Base-by-base conservation (phyloP, 805 yeast species). In the Ascoidea rubescens region DNA sequence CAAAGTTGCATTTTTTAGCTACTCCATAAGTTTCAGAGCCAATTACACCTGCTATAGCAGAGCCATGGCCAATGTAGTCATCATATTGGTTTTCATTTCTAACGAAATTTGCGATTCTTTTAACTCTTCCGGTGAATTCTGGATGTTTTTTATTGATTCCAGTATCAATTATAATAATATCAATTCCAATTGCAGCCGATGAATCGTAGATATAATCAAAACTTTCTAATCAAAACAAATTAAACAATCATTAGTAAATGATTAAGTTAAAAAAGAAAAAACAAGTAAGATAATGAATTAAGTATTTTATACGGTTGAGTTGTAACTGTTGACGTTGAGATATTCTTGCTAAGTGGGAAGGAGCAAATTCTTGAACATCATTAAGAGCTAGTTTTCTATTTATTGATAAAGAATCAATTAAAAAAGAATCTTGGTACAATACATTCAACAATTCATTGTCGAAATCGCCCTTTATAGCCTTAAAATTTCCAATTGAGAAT, bases 41-140 rank as follows among this genome's bases (percentile, higher is more conserved):
- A 46, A 76, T 64, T 7, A 77, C 62, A 2, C 81, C 82, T 0
- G 83, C 81, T 28, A 78, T 71, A 48, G 75, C 78, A 0, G 81
- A 75, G 0, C 83, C 84, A 59, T 78, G 83, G 4, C 80, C 81
- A n/a, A n/a, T 32, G 17, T 6, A 4, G 5, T 28, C 8, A 49
- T 33, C 47, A 48, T 52, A 52, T 12, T 54, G 60, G 4, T 59
- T 58, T 31, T 63, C 62, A 12, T 65, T 57, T n/a, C 53, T 64
- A 0, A 80, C 73, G 56, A 75, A 71, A 52, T 78, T 80, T 0
- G 67, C 70, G 17, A 76, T 66, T 47, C 64, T 62, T 10, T 65
- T 60, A 0, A 72, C 75, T 45, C 79, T 65, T 3, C 68, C 66
- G 4, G 64, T 67, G 53, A 76, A 72, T 47, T 77, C 79, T 2